These are phyloP conservation scores for Penicillium maclennaniae DNA, from an alignment of 495 filamentous ascomycete genomes.

Conservation along the genomic window DNA sequence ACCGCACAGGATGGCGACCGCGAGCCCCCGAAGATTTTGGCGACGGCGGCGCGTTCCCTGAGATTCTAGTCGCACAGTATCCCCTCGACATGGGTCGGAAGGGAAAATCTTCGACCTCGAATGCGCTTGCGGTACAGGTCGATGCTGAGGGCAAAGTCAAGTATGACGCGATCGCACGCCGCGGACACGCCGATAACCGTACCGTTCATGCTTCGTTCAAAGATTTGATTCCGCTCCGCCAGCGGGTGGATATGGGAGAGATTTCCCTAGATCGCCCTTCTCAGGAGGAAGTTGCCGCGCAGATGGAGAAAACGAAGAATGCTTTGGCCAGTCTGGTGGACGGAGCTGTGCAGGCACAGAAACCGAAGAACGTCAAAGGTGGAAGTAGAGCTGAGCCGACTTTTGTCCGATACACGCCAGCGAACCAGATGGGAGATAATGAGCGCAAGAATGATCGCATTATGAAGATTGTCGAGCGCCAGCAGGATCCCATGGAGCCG, in stretches of 20 bases:
- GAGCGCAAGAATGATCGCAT: constrained; percentile 87
- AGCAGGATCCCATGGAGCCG: constrained; percentile 96
- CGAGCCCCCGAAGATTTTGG: constrained; percentile 85
- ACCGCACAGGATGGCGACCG: constrained; percentile 83
- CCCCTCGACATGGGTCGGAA: constrained; percentile 92
- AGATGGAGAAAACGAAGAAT: constrained; percentile 82
- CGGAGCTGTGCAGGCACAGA: constrained; percentile 85
- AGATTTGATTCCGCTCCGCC: constrained; percentile 90
- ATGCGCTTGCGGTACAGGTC: constrained; percentile 87
- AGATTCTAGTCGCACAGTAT: constrained; percentile 91
- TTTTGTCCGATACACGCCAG: constrained; percentile 92
- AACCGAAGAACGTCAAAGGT: constrained; percentile 88
- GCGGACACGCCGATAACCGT: constrained; percentile 77
- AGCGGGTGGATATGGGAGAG: constrained; percentile 91
- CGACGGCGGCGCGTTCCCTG: constrained; percentile 94
- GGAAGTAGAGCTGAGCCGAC: constrained; percentile 77
- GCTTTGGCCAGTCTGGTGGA: constrained; percentile 78
- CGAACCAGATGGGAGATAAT: constrained; percentile 94
- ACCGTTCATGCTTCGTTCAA: constrained; percentile 95
- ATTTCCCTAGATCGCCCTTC: constrained; percentile 84
- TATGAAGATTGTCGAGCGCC: constrained; percentile 95
- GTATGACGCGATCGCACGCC: constrained; percentile 91
- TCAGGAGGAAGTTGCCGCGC: constrained; percentile 74
- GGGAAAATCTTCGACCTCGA: constrained; percentile 62
- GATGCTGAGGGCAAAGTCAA: constrained; percentile 90